Evolutionary conservation across 1,284 basidiomycete species (phyloP).

Genomic region (Leccinum pachyderme): DNA sequence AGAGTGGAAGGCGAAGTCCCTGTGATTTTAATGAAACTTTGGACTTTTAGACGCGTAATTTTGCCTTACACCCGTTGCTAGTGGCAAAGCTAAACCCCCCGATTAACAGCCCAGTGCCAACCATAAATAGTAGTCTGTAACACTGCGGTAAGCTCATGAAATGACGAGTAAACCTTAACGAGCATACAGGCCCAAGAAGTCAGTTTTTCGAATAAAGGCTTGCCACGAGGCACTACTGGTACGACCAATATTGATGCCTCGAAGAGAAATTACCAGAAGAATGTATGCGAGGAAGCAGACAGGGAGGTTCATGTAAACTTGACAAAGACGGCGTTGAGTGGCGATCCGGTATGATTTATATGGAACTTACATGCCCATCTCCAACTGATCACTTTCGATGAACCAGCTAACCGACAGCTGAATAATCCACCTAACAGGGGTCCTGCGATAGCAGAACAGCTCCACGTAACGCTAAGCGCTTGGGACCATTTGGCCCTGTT

Average conservation of each 20-base stretch:
- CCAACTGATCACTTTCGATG: constrained; percentile 50
- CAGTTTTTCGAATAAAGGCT: constrained; percentile 54
- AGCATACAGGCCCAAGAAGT: constrained; percentile 73
- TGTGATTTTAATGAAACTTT: constrained; percentile 31
- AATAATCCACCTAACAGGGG: constrained; percentile 76
- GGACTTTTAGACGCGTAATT: constrained; percentile 9
- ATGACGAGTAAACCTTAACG: constrained; percentile 9
- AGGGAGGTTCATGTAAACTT: constrained; percentile 81
- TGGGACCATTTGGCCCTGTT: constrained; percentile 78
- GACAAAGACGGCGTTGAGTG: constrained; percentile 13
- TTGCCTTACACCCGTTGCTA: constrained; percentile 59
- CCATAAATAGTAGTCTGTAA: constrained; percentile 66
- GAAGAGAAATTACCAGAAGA: constrained; percentile 59
- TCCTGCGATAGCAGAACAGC: constrained; percentile 76
- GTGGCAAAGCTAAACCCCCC: constrained; percentile 76
- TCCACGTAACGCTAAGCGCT: constrained; percentile 79
- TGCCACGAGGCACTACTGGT: constrained; percentile 54
- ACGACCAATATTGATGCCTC: constrained; percentile 47
- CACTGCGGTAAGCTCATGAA: constrained; percentile 21
- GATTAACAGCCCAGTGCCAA: constrained; percentile 68
- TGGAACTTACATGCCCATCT: constrained; percentile 73
- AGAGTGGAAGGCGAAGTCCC: constrained; percentile 63
- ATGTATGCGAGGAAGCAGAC: constrained; percentile 58
- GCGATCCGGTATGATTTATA: neutral
- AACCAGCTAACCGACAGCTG: constrained; percentile 40